Base-by-base conservation (phyloP, 495 filamentous ascomycete species). In the Massariosphaeria phaeospora region DNA sequence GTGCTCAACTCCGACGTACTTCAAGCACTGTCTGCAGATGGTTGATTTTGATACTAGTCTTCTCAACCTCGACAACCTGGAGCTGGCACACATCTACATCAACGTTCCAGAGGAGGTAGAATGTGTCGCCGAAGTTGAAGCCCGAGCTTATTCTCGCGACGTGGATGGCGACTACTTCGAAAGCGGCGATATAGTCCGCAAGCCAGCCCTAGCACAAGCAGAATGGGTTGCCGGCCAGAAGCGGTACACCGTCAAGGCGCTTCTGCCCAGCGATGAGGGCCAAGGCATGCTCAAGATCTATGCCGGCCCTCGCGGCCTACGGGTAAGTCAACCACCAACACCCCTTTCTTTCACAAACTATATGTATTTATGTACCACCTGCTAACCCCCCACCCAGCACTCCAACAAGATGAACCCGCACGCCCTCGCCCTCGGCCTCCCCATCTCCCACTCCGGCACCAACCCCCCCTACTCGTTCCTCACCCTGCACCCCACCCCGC, bases 401-500 rank as follows among this genome's bases (percentile, higher is more conserved):
- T 90, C 86, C 43, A 88, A 89, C 72, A 89, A 90, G 62, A 86
- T 93, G 64, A 95, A 95, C 29, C 91, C 93, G 1, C 89, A 97
- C 65, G 83, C 93, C 1, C 73, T 99, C 36, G 89, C 91, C 10
- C 83, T 97, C 49, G 84, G 89, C n/a, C 72, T 99, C 18, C 93
- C 93, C 3, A 85, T 99, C 31, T 75, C 86, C 35, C 93, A 99
- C 71, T 84, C 80, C 0, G 94, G 91, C 50, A 84, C 87, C 42
- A 97, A 97, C 62, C 91, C 94, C 0, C 82, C 88, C 0, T 97
- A 95, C 67, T 88, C 95, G 46, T 97, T 96, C 64, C 76, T 96
- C 30, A 82, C 85, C 26, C 86, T 91, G 11, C 93, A 99, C 69
- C 93, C 94, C 1, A 99, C 93, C 0, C 94, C 93, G 10, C 94